A percentile compares a stretch with the other conserved stretches of the same genome.
Evolutionary conservation across 106 monocot species (phyloP).

Genomic region (Dioscorea alata): DNA sequence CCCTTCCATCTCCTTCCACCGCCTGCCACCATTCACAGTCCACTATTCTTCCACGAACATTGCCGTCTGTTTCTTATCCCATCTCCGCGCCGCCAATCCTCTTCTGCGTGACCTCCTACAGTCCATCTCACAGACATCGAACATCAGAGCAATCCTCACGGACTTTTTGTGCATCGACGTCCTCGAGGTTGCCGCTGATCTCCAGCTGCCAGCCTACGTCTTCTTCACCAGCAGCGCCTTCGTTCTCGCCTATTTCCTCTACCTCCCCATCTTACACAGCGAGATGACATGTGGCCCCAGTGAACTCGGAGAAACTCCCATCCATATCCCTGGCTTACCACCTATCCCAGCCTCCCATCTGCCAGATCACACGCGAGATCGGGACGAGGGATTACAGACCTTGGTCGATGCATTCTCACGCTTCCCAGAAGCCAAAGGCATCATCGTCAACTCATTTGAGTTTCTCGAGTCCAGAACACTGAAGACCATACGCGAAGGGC

Average conservation of each 20-base stretch:
- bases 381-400: neutral
- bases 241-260: neutral
- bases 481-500: neutral
- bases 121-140: neutral
- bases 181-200: slow-evolving; percentile 7
- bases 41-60: neutral
- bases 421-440: neutral
- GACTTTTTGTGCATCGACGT: slow-evolving; percentile 1
- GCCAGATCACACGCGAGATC: neutral
- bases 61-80: neutral
- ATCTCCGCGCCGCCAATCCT: slow-evolving; percentile 6
- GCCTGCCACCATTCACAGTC: slow-evolving; percentile 3
- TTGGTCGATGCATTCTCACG: neutral
- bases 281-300: slow-evolving; percentile 3
- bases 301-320: slow-evolving; percentile 15
- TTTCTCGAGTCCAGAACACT: neutral
- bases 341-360: slow-evolving; percentile 12
- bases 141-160: neutral
- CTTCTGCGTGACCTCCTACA: slow-evolving; percentile 4
- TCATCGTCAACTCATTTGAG: slow-evolving; percentile 3
- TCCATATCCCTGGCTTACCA: slow-evolving; percentile 21
- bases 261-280: neutral
- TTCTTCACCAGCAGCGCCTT: slow-evolving; percentile 1
- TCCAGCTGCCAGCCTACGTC: slow-evolving; percentile 3
- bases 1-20: slow-evolving; percentile 23